phyloP scores from a whole-genome alignment of 2,329 filamentous ascomycete genomes.

The Purpureocillium lavendulum region DNA sequence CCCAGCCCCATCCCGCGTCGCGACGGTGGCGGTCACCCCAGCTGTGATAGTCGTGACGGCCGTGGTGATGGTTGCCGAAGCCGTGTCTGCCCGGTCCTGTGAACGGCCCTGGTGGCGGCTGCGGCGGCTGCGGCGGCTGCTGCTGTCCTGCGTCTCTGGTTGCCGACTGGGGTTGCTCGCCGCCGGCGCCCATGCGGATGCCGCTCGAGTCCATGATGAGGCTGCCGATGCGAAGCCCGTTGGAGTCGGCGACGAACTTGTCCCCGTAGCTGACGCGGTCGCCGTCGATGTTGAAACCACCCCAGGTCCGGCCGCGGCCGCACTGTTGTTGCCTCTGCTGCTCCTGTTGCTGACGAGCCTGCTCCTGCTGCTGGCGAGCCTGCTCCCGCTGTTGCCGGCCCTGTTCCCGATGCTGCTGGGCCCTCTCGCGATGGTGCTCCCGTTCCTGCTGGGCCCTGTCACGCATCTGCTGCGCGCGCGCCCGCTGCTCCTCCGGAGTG shows the following conservation, averaged over 20 bases:
- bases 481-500: no score
- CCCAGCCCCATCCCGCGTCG: not conserved
- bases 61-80: slow-evolving; percentile 4
- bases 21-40: not conserved
- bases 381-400: slow-evolving; percentile 1
- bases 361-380: not conserved
- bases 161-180: no score
- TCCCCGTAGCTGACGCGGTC: slow-evolving; percentile 34
- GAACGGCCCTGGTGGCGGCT: not conserved
- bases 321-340: slow-evolving; percentile 4
- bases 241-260: slow-evolving; percentile 32
- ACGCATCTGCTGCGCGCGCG: not conserved
- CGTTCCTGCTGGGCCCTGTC: slow-evolving; percentile 2
- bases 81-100: slow-evolving; percentile 3
- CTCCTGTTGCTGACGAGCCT: slow-evolving; percentile 4
- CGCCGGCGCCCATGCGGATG: slow-evolving; percentile 16
- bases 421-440: slow-evolving; percentile 4
- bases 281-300: slow-evolving; percentile 31
- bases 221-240: slow-evolving; percentile 36
- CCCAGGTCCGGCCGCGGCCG: slow-evolving; percentile 7
- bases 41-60: not conserved
- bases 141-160: no score
- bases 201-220: slow-evolving; percentile 32
- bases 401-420: slow-evolving; percentile 2
- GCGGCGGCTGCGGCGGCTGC: no score